Evolutionary conservation across 495 filamentous ascomycete species (phyloP).

Genomic region (Neurospora sp.): DNA sequence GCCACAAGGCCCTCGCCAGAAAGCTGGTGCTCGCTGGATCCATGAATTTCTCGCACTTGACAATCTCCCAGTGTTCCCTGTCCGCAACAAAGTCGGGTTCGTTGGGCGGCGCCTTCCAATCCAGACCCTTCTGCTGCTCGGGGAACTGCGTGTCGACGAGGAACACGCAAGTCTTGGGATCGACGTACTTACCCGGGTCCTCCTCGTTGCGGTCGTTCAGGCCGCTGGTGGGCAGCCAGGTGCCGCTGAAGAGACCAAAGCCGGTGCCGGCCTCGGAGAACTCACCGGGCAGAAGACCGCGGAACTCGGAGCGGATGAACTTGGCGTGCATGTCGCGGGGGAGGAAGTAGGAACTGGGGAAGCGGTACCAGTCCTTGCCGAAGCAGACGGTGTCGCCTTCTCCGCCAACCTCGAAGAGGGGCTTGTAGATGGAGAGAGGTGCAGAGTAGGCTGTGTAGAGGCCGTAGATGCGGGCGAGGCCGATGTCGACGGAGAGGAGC

Average conservation of each 20-base stretch:
- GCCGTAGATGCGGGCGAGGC: slow-evolving; percentile 67
- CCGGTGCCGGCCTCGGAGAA: slow-evolving; percentile 61
- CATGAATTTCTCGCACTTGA: slow-evolving; percentile 68
- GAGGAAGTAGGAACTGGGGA: slow-evolving; percentile 85
- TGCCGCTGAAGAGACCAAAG: slow-evolving; percentile 58
- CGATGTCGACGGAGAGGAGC: slow-evolving; percentile 51
- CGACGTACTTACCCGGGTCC: slow-evolving; percentile 78
- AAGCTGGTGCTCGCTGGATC: slow-evolving; percentile 65
- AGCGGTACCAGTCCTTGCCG: slow-evolving; percentile 98
- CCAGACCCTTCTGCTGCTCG: slow-evolving; percentile 30
- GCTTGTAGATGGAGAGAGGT: slow-evolving; percentile 63
- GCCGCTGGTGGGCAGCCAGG: slow-evolving; percentile 68
- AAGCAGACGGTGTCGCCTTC: slow-evolving; percentile 70
- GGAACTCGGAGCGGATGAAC: slow-evolving; percentile 83
- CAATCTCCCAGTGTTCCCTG: slow-evolving; percentile 56
- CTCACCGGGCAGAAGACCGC: slow-evolving; percentile 81
- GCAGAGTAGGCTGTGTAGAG: slow-evolving; percentile 76
- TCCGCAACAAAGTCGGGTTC: slow-evolving; percentile 73
- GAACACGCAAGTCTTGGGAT: slow-evolving; percentile 66
- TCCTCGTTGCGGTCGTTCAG: slow-evolving; percentile 92
- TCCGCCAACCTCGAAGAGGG: slow-evolving; percentile 37
- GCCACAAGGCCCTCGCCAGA: slow-evolving; percentile 72
- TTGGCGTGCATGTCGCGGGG: slow-evolving; percentile 70
- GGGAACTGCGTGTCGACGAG: slow-evolving; percentile 82
- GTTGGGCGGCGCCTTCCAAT: slow-evolving; percentile 31